Percentiles rank a stretch among this genome's conserved stretches.
Conservation (phyloP, 495 filamentous ascomycete species). For the Talaromyces wortmannii region DNA sequence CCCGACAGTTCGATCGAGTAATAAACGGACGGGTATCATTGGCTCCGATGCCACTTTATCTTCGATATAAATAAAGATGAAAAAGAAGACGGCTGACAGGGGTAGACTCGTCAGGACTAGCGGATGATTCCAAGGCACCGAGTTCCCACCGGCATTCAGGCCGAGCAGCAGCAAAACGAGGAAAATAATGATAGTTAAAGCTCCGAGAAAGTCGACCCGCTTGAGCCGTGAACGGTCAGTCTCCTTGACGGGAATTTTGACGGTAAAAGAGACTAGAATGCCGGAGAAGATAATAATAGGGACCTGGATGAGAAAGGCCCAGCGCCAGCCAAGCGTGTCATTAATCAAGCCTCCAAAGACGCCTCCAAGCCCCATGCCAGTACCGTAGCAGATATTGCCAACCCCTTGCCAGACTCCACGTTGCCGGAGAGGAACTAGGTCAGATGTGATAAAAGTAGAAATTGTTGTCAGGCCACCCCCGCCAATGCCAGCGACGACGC, state of each 20-base stretch:
- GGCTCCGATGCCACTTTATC: conserved; percentile 62
- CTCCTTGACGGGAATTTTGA: conserved; percentile 70
- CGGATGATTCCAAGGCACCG: conserved; percentile 79
- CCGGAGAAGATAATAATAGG: conserved; percentile 57
- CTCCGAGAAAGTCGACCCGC: conserved; percentile 81
- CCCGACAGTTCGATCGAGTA: conserved; percentile 65
- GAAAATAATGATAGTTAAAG: conserved; percentile 57
- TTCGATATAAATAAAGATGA: conserved; percentile 60
- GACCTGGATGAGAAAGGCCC: conserved; percentile 78
- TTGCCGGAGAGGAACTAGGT: conserved; percentile 75
- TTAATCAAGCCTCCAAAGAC: conserved; percentile 72
- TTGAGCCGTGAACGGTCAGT: conserved; percentile 48
- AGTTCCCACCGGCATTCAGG: conserved; percentile 78
- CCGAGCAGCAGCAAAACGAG: conserved; percentile 74
- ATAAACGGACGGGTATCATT: conserved; percentile 74
- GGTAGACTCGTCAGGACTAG: conserved; percentile 66
- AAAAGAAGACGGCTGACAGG: conserved; percentile 49
- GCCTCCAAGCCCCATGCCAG: conserved; percentile 64
- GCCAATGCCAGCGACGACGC: conserved; percentile 78
- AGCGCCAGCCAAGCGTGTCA: conserved; percentile 67
- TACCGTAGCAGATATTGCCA: conserved; percentile 69
- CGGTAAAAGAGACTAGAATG: conserved; percentile 56
- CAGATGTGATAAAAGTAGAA: conserved; percentile 71
- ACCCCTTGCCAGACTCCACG: conserved; percentile 82
- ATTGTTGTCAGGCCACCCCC: conserved; percentile 82